A percentile compares a stretch with the other conserved stretches of the same genome.
Evolutionary conservation across 306 rosid species (phyloP).

Genomic region (Delonix regia): DNA sequence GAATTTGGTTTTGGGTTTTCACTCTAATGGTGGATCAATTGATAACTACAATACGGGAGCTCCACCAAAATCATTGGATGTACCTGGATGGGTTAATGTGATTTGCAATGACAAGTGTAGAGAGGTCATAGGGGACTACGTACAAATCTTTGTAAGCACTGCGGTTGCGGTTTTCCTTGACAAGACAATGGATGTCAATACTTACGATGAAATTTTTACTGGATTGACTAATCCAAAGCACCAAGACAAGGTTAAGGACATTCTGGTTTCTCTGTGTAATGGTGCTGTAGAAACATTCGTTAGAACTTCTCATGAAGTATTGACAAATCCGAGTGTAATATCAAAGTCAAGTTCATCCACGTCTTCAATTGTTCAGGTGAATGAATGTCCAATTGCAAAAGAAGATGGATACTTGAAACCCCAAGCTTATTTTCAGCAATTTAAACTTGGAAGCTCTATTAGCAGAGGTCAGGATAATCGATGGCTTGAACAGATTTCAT

Average conservation of each 20-base stretch:
- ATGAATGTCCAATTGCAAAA: slow-evolving; percentile 26
- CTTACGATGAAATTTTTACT: slow-evolving; percentile 68
- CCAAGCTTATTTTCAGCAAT: slow-evolving; percentile 45
- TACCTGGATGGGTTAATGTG: slow-evolving; percentile 60
- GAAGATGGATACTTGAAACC: slow-evolving; percentile 39
- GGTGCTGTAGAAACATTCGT: slow-evolving; percentile 90
- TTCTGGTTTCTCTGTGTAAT: slow-evolving; percentile 72
- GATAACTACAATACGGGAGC: slow-evolving; percentile 20
- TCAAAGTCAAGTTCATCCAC: slow-evolving; percentile 29
- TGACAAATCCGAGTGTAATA: slow-evolving; percentile 47
- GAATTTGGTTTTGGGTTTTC: slow-evolving; percentile 76
- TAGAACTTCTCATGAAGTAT: slow-evolving; percentile 79
- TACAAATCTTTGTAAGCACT: slow-evolving; percentile 78
- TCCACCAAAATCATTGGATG: slow-evolving; percentile 41
- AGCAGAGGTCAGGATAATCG: slow-evolving; percentile 43
- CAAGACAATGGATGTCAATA: slow-evolving; percentile 77
- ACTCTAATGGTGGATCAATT: slow-evolving; percentile 30
- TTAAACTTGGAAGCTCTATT: slow-evolving; percentile 33
- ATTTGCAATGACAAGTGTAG: slow-evolving; percentile 57
- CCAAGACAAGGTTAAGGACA: slow-evolving; percentile 59
- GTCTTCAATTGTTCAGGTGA: slow-evolving; percentile 37
- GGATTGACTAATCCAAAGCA: slow-evolving; percentile 86
- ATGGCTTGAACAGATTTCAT: slow-evolving; percentile 71
- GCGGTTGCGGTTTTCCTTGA: slow-evolving; percentile 87
- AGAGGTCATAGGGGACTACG: slow-evolving; percentile 58